Evolutionary conservation across 208 protist genomes (phyloP), one percentile per base, ranked within the genome.

Genomic region (Phytomonas serpens): DNA sequence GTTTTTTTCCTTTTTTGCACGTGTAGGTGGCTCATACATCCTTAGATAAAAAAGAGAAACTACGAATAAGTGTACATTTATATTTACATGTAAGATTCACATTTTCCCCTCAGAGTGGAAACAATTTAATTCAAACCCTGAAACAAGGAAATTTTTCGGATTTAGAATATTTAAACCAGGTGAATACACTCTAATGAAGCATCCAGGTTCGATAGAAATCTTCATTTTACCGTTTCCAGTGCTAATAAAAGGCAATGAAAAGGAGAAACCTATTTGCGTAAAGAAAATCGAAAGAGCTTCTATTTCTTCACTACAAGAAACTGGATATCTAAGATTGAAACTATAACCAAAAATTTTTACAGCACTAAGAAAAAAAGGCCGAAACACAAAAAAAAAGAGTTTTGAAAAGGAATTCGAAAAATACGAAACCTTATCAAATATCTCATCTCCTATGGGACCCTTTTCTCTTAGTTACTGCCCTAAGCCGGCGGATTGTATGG

Each of bases 401-500:
- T 6, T 9, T 11, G 19, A 9, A 57, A 57, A 57, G 16, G 13
- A 6, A 27, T 27, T 57, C 19, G 13, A 57, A 57, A 57, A 57
- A 57, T 57, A 19, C 47, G 19, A 57, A 11, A 11, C 47, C 19
- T 27, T 57, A 27, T 57, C 13, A 57, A 57, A 57, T 57, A 6
- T 23, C 47, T 57, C 16, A 57, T 57, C 19, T 6, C 1, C 47
- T 27, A 57, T 57, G 13, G 19, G 7, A 57, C 23, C 5, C 16
- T 23, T 57, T 6, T 57, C 47, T 27, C 47, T 57, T 57, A 27
- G 23, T 57, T 27, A 19, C 16, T 23, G 19, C 6, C 23, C 47
- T 23, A 57, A 1, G 19, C 74, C 3, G 87, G 90, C 0, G 88
- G 88, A 63, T 92, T 79, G 72, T 86, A 96, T 30, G 75, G 67